Conservation (phyloP, 2,329 filamentous ascomycete genomes). For the Sporothrix sp. region DNA sequence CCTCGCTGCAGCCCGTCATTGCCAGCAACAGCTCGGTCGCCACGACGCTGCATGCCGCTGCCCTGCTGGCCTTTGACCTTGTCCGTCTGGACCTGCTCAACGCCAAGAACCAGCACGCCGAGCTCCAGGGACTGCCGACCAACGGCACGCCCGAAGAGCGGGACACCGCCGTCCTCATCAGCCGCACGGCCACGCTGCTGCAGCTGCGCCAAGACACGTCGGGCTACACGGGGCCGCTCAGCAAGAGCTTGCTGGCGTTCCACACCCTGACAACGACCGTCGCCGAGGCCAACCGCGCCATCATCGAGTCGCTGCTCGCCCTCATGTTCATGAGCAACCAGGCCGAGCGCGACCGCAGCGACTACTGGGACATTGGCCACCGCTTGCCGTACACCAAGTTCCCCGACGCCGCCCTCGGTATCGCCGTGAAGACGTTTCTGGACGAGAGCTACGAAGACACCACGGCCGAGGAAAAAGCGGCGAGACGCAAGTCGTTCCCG, state of each 20-base stretch:
- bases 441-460: conserved; percentile 49
- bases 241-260: conserved; percentile 79
- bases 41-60: conserved; percentile 58
- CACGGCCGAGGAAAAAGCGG: conserved; percentile 32
- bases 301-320: conserved; percentile 72
- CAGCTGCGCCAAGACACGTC: conserved; percentile 74
- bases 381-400: conserved; percentile 33
- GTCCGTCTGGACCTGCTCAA: conserved; percentile 71
- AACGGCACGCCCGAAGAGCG: conserved; percentile 62
- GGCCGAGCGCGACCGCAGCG: conserved; percentile 58
- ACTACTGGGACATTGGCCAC: conserved; percentile 59
- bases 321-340: conserved; percentile 76
- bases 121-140: conserved; percentile 45
- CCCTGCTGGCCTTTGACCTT: conserved; percentile 77
- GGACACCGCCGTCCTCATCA: conserved; percentile 68
- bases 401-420: conserved; percentile 65
- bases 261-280: conserved; percentile 74
- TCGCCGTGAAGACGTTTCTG: conserved; percentile 69
- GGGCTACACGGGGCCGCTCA: conserved; percentile 89
- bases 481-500: conserved; percentile 42
- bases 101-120: conserved; percentile 48
- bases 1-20: conserved; percentile 47
- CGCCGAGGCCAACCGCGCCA: conserved; percentile 67
- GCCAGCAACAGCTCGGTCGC: conserved; percentile 35
- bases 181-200: conserved; percentile 73